Conservation (phyloP, 345 rosid species). For the Luvunga scandens region DNA sequence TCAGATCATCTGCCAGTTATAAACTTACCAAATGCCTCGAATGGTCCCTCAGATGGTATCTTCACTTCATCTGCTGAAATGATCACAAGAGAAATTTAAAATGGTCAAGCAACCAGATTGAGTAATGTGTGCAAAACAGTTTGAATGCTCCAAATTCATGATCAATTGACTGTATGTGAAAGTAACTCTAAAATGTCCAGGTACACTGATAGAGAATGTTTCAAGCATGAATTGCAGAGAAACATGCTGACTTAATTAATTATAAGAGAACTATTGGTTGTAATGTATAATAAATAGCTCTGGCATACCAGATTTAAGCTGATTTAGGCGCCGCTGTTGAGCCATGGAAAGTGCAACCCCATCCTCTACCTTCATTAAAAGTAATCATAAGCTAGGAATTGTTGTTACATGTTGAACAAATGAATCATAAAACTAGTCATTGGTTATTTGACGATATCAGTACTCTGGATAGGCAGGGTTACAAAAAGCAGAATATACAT, state of each 20-base stretch:
- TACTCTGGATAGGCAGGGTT: not conserved
- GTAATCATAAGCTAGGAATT: too few species aligned
- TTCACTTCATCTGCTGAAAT: slow-evolving; percentile 54
- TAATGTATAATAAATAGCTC: not conserved
- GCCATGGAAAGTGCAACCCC: slow-evolving; percentile 83
- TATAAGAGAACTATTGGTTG: not conserved
- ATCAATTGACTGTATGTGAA: not conserved
- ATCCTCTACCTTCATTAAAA: slow-evolving; percentile 54
- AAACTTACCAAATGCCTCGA: slow-evolving; percentile 72
- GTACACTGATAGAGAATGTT: not conserved
- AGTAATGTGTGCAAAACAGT: not conserved
- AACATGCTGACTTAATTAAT: not conserved
- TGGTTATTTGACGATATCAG: not conserved
- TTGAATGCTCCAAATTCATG: not conserved
- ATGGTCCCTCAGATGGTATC: slow-evolving; percentile 61
- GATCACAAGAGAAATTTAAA: slow-evolving; percentile 1
- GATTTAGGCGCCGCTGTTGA: slow-evolving; percentile 43
- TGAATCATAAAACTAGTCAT: not conserved
- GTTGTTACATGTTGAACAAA: too few species aligned
- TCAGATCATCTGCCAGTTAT: not conserved
- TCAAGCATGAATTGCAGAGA: not conserved
- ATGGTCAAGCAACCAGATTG: slow-evolving; percentile 9
- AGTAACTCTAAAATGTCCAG: not conserved
- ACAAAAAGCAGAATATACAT: not conserved
- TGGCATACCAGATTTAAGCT: slow-evolving; percentile 42